Conservation (phyloP, 2,329 filamentous ascomycete species). For the Beauveria australis region DNA sequence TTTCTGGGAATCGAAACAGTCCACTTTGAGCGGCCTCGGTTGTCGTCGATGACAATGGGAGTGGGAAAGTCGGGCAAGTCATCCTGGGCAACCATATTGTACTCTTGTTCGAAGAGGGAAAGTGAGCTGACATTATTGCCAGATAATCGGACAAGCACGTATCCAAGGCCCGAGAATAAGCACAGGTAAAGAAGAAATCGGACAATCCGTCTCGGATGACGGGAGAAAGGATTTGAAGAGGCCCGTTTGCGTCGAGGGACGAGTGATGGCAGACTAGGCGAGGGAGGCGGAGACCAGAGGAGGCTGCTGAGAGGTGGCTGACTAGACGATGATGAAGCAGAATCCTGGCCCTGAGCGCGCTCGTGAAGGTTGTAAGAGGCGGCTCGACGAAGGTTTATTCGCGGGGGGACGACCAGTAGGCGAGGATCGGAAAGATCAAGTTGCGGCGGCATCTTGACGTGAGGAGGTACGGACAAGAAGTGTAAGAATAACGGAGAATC, state of each 20-base stretch:
- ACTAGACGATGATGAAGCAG: slow-evolving; percentile 52
- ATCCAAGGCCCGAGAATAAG: slow-evolving; percentile 42
- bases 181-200: slow-evolving; percentile 47
- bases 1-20: slow-evolving; percentile 69
- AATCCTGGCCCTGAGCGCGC: slow-evolving; percentile 27
- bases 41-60: slow-evolving; percentile 61
- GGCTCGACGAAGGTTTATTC: slow-evolving; percentile 50
- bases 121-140: slow-evolving; percentile 22
- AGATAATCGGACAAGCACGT: slow-evolving; percentile 30
- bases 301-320: slow-evolving; percentile 61
- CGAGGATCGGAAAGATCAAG: slow-evolving; percentile 40
- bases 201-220: slow-evolving; percentile 49
- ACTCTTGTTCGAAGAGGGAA: slow-evolving; percentile 43
- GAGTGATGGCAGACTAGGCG: slow-evolving; percentile 61
- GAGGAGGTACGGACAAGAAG: slow-evolving; percentile 15
- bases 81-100: slow-evolving; percentile 60
- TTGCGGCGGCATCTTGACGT: slow-evolving; percentile 34
- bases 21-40: slow-evolving; percentile 60
- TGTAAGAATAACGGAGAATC: slow-evolving; percentile 13
- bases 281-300: slow-evolving; percentile 59
- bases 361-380: slow-evolving; percentile 50
- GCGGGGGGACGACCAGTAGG: slow-evolving; percentile 45
- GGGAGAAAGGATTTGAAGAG: slow-evolving; percentile 34
- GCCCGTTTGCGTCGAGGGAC: slow-evolving; percentile 58
- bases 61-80: slow-evolving; percentile 64